Base-by-base conservation (phyloP, 1,139 yeast species). In the Geotrichum aggregatum region DNA sequence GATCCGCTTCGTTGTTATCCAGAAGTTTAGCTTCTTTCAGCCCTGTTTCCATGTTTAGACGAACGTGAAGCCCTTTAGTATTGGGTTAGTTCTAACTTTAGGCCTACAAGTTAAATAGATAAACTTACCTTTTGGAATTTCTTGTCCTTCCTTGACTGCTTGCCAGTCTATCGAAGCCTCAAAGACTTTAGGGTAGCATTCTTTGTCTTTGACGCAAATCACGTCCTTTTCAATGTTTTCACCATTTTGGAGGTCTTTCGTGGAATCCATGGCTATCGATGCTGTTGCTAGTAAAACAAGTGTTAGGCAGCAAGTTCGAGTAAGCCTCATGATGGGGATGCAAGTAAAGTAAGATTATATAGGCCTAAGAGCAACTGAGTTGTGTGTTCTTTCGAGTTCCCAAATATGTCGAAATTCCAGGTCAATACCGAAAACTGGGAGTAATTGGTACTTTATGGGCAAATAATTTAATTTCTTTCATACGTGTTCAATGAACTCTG, bases 41-140 rank as follows among this genome's bases (percentile, higher is more conserved):
- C 26, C 84, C 81, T 0, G 89, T 83, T 26, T 84, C 88, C 52
- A 86, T 70, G 65, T 87, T 78, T 62, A 84, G 64, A 62, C 87
- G 73, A 44, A 85, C 81, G 67, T 88, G 95, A 44, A 88, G 70
- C 0, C 96, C 96, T 16, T 77, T 77, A 0, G n/a, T n/a, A n/a
- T n/a, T n/a, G n/a, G 16, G 21, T 34, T 3, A 22, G 42, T 19
- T 5, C 3, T n/a, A 19, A 14, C 44, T 21, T 13, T 24, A 5
- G 8, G 5, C 28, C 5, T 8, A 24, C 8, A 40, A 5, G 8
- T 19, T 40, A 5, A 6, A 5, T n/a, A 22, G n/a, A 13, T 10
- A 3, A 21, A 40, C 47, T 42, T 35, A 48, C 51, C 51, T 26
- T 26, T 44, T 3, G 96, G 95, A 6, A 87, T 75, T 14, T 77